These are phyloP conservation scores for Auricularia sp. DNA, from an alignment of 768 basidiomycete genomes.

Conservation along the genomic window DNA sequence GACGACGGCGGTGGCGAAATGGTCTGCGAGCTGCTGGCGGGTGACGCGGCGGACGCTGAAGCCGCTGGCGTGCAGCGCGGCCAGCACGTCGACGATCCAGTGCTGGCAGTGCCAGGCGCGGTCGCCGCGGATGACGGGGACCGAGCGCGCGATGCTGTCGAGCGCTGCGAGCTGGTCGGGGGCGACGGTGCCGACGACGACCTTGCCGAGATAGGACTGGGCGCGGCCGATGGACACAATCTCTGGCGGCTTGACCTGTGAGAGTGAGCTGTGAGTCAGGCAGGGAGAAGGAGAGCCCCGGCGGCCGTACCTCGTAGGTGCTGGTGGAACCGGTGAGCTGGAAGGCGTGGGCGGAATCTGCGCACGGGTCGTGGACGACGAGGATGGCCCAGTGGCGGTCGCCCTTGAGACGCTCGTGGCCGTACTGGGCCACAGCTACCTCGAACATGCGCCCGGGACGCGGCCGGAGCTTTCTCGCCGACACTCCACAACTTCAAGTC, in stretches of 20 bases:
- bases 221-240: background rate
- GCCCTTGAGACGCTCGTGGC: background rate
- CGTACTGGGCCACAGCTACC: slow-evolving; percentile 1
- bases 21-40: slow-evolving; percentile 1
- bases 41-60: background rate
- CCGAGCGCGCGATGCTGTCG: background rate
- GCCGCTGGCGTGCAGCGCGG: background rate
- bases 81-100: background rate
- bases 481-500: no score
- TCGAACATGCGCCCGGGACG: background rate
- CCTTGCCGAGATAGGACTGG: background rate
- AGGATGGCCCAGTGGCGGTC: background rate
- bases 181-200: background rate
- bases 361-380: background rate
- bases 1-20: background rate
- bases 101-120: background rate
- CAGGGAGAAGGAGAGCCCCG: background rate
- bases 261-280: background rate
- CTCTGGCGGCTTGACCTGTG: background rate
- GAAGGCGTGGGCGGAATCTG: background rate
- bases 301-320: background rate
- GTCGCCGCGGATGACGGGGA: background rate
- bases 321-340: background rate
- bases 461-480: background rate
- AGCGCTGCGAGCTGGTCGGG: background rate